Base-by-base conservation (phyloP, 371 early-diverging fungal species). In the Chytridiales sp. region DNA sequence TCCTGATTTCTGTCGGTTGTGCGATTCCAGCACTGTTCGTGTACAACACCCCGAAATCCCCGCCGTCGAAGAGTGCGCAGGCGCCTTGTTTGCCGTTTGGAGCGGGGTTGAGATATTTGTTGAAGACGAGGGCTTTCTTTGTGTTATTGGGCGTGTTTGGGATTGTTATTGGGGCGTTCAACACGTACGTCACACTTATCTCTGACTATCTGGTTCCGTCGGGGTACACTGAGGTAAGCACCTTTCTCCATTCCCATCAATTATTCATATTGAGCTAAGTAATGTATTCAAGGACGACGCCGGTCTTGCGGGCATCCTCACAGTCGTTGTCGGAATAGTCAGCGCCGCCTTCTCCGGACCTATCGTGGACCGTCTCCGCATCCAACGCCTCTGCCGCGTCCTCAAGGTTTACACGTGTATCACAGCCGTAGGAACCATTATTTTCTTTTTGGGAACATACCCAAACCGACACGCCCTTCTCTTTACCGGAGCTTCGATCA, bases 201-300 rank as follows among this genome's bases (percentile, higher is more conserved):
- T 75, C 78, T 30, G 78, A 82, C 58, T 83, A 82, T 46, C 69
- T 85, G 13, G 65, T 67, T 17, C 88, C 88, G 15, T 86, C 81
- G 62, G 87, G 85, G 13, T 88, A 86, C 61, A 57, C 74, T 1
- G 73, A 84, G 38, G 70, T 42, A 27, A 43, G 21, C 6, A 31
- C 11, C 21, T 11, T 13, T 11, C 8, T 50, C 32, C n/a, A n/a
- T n/a, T 21, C 30, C 30, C 11, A 21, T 4, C 9, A 24, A 24
- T 29, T 50, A 13, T 8, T 5, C 39, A 19, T 44, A 6, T 44
- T 8, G 38, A 38, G 17, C 38, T 8, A 17, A 38, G 8, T 8
- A 8, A 11, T 5, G 19, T 22, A 34, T n/a, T 24, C 32, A 2
- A 60, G 56, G 26, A n/a, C 11, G 62, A 62, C 57, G 48, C 63